Evolutionary conservation across 139 green algal genomes (phyloP).

Genomic region (Micractinium sp.): DNA sequence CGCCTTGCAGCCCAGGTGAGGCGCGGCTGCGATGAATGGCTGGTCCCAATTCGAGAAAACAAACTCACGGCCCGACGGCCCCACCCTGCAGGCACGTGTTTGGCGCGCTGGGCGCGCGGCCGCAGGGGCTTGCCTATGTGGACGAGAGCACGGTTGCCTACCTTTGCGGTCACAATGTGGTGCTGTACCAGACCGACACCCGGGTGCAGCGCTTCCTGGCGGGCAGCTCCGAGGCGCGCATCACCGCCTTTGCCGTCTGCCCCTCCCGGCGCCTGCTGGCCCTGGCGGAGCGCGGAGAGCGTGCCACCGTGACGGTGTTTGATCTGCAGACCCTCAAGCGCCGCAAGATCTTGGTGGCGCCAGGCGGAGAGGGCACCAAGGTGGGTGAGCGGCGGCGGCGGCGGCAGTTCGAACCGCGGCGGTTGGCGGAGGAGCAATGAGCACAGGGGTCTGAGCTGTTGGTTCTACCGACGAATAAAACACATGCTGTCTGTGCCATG

Average conservation of each 20-base stretch:
- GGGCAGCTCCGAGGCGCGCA: constrained; percentile 69
- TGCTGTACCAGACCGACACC: constrained; percentile 79
- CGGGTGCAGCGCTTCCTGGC: constrained; percentile 73
- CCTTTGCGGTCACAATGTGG: constrained; percentile 76
- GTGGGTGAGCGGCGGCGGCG: constrained; percentile 39
- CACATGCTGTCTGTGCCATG: background rate
- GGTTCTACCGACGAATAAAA: background rate
- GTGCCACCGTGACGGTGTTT: constrained; percentile 77
- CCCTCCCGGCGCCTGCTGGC: constrained; percentile 77
- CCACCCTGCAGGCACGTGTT: constrained; percentile 78
- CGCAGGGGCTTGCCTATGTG: constrained; percentile 75
- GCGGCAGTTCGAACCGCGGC: background rate
- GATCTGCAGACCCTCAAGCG: constrained; percentile 90
- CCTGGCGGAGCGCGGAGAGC: constrained; percentile 79
- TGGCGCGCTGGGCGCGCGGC: constrained; percentile 71
- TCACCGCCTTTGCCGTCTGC: constrained; percentile 79
- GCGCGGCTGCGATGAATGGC: background rate
- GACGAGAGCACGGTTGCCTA: constrained; percentile 86
- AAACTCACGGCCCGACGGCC: background rate
- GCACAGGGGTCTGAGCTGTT: background rate
- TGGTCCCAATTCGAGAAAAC: background rate
- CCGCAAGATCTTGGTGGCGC: constrained; percentile 76
- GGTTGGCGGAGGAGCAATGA: background rate
- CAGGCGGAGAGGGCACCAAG: constrained; percentile 73
- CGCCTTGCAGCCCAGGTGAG: constrained; percentile 9